Evolutionary conservation across 768 basidiomycete species (phyloP), one percentile per base, ranked within the genome.

Genomic region (Tulasnella sp.): DNA sequence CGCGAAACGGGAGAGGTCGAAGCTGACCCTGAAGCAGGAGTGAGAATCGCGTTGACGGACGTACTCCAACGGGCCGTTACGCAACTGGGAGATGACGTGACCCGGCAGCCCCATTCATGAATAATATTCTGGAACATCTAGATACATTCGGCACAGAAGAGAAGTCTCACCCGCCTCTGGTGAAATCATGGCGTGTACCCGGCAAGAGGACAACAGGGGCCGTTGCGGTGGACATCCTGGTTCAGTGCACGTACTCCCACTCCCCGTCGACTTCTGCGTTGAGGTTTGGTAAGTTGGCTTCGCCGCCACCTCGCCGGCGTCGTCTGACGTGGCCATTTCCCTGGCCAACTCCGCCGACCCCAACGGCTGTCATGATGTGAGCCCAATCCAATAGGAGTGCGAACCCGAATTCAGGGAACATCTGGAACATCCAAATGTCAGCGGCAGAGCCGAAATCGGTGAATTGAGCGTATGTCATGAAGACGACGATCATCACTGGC

Each of bases 31-130:
- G 76, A 77, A 71, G 76, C 76, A 18, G 27, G 27, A 21, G 38
- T 77, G 10, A 21, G 76, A 16, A 77, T 77, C n/a, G 31, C 56
- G 4, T 34, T 77, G 24, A 62, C 76, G 16, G 76, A 77, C 36
- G 56, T 77, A 16, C 62, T 77, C 12, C 76, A 62, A 62, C 76
- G 39, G 38, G 76, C 76, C 3, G 76, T 77, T 21, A 31, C 39
- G 62, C 52, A 40, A 27, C 56, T 77, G 1, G 76, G 76, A 21
- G 76, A 77, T 36, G 42, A 68, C 10, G 76, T 77, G 27, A 77
- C 76, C n/a, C n/a, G 24, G 75, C 46, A 68, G 6, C 14, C 27
- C 10, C 27, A 68, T 7, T n/a, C n/a, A n/a, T 52, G 52, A 27
- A 31, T 36, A 68, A 21, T 68, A n/a, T 68, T 24, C 9, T 31